These are phyloP conservation scores for Blastobotrys mokoenaii DNA, from an alignment of 805 yeast genomes.

Conservation along the genomic window DNA sequence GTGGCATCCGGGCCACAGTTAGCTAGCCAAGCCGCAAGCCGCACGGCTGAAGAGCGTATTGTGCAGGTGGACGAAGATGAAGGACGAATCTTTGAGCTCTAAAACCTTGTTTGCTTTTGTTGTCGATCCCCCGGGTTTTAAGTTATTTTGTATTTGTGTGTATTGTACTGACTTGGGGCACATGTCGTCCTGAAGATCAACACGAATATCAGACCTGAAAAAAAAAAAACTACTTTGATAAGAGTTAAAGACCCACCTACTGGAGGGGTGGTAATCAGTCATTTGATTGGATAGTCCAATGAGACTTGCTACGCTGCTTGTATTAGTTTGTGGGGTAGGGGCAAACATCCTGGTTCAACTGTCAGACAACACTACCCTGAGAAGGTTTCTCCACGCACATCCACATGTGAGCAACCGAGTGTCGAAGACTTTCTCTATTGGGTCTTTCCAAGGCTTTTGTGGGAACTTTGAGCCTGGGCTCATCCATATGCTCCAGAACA, in stretches of 20 bases:
- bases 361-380: constrained; percentile 14
- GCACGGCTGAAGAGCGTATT: background rate
- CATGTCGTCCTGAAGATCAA: too few species aligned
- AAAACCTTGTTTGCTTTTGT: constrained; percentile 1
- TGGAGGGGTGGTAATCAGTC: background rate
- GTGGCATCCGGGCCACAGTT: background rate
- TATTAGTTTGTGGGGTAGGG: background rate
- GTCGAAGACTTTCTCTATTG: constrained; percentile 51
- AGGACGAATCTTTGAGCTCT: constrained; percentile 1
- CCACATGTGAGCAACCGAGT: constrained; percentile 41
- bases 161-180: background rate
- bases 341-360: constrained; percentile 22
- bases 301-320: background rate
- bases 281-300: background rate
- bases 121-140: background rate
- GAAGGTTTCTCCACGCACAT: constrained; percentile 26
- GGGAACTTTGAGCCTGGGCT: constrained; percentile 47
- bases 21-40: background rate
- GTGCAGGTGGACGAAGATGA: constrained; percentile 6
- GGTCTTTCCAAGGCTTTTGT: constrained; percentile 61
- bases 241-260: background rate
- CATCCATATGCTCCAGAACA: constrained; percentile 34
- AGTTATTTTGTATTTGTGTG: background rate
- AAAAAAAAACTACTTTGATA: too few species aligned
- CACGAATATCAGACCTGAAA: background rate